Evolutionary conservation across 371 early-diverging fungal genomes (phyloP).

Genomic region (Mortierella sp.): DNA sequence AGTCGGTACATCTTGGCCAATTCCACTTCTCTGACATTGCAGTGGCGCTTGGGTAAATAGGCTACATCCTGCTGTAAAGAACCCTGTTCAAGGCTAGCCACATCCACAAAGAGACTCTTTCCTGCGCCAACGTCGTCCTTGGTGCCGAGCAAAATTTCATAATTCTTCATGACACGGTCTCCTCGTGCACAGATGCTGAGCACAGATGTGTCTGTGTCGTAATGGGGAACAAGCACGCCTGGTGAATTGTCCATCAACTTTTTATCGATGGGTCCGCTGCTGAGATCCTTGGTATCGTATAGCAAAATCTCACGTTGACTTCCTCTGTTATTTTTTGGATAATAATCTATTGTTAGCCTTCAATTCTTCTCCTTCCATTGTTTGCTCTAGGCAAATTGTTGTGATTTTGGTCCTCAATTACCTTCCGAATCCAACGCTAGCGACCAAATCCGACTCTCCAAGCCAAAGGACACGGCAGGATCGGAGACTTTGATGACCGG

Average conservation of each 20-base stretch:
- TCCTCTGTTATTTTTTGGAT: conserved; percentile 35
- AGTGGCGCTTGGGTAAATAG: conserved; percentile 71
- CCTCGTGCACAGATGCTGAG: conserved; percentile 51
- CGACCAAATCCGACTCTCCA: conserved; percentile 59
- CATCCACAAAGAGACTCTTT: conserved; percentile 49
- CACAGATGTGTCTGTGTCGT: conserved; percentile 69
- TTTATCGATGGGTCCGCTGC: conserved; percentile 52
- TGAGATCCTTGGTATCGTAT: conserved; percentile 60
- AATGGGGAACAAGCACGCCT: conserved; percentile 73
- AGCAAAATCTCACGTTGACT: conserved; percentile 76
- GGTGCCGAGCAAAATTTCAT: conserved; percentile 57
- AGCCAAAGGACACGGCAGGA: conserved; percentile 80
- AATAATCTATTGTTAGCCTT: no score
- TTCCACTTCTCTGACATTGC: conserved; percentile 74
- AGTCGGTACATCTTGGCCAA: conserved; percentile 75
- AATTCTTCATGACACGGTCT: conserved; percentile 53
- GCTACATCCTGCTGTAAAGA: conserved; percentile 76
- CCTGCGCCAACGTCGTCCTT: conserved; percentile 22
- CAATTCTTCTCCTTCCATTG: no score
- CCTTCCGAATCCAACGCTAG: conserved; percentile 80
- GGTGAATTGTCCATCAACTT: conserved; percentile 78
- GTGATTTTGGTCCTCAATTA: conserved; percentile 11
- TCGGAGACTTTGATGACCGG: conserved; percentile 75
- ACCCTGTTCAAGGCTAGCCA: conserved; percentile 71
- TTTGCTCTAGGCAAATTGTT: no score